Conservation (phyloP, 805 yeast species). For the Metschnikowia koreensis region DNA sequence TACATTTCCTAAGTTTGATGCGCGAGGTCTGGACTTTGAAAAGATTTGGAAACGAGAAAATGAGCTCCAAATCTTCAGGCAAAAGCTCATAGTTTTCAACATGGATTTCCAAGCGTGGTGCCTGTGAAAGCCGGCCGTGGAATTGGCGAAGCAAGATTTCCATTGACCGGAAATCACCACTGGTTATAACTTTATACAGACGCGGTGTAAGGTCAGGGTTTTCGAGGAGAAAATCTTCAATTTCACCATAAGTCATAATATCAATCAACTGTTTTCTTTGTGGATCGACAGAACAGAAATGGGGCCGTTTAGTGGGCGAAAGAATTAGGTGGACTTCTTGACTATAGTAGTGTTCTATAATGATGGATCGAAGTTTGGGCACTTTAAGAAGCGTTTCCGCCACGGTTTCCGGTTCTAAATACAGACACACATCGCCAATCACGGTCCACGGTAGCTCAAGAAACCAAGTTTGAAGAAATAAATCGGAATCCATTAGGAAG, state of each 20-base stretch:
- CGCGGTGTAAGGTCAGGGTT: conserved; percentile 30
- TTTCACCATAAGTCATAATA: conserved; percentile 28
- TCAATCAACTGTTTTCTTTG: conserved; percentile 14
- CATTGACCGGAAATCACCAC: conserved; percentile 32
- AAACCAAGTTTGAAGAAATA: conserved; percentile 11
- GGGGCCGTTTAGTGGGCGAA: conserved; percentile 29
- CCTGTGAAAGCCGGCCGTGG: conserved; percentile 16
- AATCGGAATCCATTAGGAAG: conserved; percentile 4
- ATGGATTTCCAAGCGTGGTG: conserved; percentile 25
- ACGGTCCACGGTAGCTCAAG: conserved; percentile 15
- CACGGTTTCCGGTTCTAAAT: conserved; percentile 11
- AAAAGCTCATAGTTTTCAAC: conserved; percentile 27
- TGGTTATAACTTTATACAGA: conserved; percentile 27
- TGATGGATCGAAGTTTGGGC: conserved; percentile 21
- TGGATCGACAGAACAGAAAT: conserved; percentile 10
- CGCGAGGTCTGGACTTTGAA: conserved; percentile 30
- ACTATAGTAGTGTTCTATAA: conserved; percentile 27
- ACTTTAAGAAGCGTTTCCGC: conserved; percentile 13
- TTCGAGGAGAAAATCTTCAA: conserved; percentile 30
- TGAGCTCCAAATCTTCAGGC: conserved; percentile 20
- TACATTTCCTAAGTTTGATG: conserved; percentile 18
- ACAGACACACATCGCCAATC: conserved; percentile 10
- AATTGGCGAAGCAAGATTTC: conserved; percentile 23
- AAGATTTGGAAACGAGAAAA: conserved; percentile 27
- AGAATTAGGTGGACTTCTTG: conserved; percentile 35